Percentiles rank a stretch among this genome's conserved stretches.
Evolutionary conservation across 2,329 filamentous ascomycete genomes (phyloP).

Genomic region (Xylariaceae sp.): DNA sequence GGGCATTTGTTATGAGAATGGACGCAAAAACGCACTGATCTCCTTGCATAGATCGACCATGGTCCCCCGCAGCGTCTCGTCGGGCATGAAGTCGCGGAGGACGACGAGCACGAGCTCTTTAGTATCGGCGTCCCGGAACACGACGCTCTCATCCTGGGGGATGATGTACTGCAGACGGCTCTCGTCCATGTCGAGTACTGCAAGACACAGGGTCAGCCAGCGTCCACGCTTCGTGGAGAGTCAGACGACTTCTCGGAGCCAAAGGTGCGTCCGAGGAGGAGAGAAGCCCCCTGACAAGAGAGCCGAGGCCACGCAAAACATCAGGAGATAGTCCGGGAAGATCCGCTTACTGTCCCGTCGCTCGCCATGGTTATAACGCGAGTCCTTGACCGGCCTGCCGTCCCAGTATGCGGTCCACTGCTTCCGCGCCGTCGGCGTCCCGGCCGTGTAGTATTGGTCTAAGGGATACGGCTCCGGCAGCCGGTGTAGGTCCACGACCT

Average conservation of each 20-base stretch:
- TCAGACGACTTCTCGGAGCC: too few relatives aligned
- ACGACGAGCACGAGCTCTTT: constrained; percentile 13
- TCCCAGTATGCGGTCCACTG: constrained; percentile 9
- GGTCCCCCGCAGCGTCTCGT: constrained; percentile 7
- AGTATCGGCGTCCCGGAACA: constrained; percentile 15
- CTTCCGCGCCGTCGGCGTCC: constrained; percentile 5
- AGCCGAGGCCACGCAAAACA: too few relatives aligned
- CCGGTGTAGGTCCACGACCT: constrained; percentile 3
- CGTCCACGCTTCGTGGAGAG: too few relatives aligned
- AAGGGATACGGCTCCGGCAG: constrained; percentile 2
- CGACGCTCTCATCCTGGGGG: constrained; percentile 15
- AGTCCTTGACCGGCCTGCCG: constrained; percentile 5
- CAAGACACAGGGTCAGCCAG: too few relatives aligned
- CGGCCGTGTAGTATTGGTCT: constrained; percentile 2
- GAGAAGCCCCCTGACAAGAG: too few relatives aligned
- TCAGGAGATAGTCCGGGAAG: not conserved
- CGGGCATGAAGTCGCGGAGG: constrained; percentile 12
- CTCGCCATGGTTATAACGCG: constrained; percentile 5
- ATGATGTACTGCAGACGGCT: constrained; percentile 9
- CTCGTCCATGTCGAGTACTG: constrained; percentile 6
- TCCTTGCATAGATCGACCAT: constrained; percentile 11
- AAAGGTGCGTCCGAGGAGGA: too few relatives aligned
- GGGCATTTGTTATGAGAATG: too few relatives aligned
- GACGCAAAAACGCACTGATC: too few relatives aligned
- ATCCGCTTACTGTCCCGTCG: constrained; percentile 2